Evolutionary conservation across 768 basidiomycete genomes (phyloP).

Genomic region (Clitopilus hobsonii): DNA sequence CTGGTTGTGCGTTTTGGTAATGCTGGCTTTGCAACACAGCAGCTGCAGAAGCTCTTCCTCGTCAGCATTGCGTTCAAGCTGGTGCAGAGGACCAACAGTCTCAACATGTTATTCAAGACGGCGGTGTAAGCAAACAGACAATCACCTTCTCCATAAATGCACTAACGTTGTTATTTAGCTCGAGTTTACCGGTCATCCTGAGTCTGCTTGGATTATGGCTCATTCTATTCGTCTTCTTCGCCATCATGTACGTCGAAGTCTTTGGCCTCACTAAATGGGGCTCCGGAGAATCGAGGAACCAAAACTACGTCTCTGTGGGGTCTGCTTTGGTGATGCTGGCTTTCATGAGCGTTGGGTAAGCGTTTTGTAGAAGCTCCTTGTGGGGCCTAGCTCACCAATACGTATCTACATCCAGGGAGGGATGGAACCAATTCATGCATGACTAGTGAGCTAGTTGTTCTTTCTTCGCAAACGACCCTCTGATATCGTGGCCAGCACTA

Average conservation of each 20-base stretch:
- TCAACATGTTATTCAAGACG: conserved; percentile 97
- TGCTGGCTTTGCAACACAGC: conserved; percentile 48
- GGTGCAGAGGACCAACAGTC: conserved; percentile 78
- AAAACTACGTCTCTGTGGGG: conserved; percentile 79
- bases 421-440: conserved; percentile 98
- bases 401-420: conserved; percentile 61
- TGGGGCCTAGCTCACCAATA: conserved; percentile 9
- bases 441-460: conserved; percentile 62
- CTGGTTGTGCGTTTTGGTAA: conserved; percentile 58
- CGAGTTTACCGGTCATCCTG: conserved; percentile 81
- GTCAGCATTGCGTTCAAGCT: conserved; percentile 93
- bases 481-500: conserved; percentile 39
- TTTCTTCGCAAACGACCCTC: not conserved
- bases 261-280: conserved; percentile 90
- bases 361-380: conserved; percentile 7
- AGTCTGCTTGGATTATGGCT: conserved; percentile 87
- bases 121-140: conserved; percentile 74
- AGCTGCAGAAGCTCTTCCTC: conserved; percentile 87
- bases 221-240: conserved; percentile 86
- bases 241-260: conserved; percentile 83
- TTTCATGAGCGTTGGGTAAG: conserved; percentile 91
- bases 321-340: conserved; percentile 84
- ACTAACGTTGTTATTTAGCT: too few relatives aligned
- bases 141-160: too few relatives aligned
- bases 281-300: conserved; percentile 56